Conservation (phyloP, 768 basidiomycete species). For the Clathrus columnatus region DNA sequence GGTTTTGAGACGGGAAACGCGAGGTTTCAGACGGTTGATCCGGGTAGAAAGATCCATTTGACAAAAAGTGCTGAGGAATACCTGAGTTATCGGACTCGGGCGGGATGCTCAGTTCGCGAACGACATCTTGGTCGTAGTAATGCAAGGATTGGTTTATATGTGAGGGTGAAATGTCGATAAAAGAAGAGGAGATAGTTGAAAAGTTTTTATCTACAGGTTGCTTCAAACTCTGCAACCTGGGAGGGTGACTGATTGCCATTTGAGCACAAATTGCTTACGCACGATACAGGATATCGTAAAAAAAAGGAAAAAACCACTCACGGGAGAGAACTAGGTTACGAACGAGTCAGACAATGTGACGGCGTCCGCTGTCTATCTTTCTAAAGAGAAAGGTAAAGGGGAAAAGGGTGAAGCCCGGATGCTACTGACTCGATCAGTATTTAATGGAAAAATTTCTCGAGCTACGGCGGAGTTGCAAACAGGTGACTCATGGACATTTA, state of each 20-base stretch:
- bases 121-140: conserved; percentile 11
- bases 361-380: neutral
- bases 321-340: neutral
- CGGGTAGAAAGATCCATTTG: neutral
- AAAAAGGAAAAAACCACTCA: no score
- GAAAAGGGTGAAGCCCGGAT: neutral
- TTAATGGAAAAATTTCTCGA: neutral
- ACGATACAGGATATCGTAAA: no score
- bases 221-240: conserved; percentile 5
- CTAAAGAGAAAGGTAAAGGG: neutral
- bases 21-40: neutral
- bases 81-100: neutral
- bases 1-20: neutral
- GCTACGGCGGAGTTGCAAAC: neutral
- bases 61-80: neutral
- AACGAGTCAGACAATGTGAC: neutral
- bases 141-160: conserved; percentile 5
- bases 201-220: conserved; percentile 7
- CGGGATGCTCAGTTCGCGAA: conserved; percentile 12
- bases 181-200: neutral
- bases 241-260: neutral
- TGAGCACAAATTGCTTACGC: no score
- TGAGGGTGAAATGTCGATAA: conserved; percentile 4
- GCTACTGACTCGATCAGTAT: neutral
- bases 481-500: neutral